Conservation (phyloP, 2,329 filamentous ascomycete genomes). For the Gliomastix tumulicola region DNA sequence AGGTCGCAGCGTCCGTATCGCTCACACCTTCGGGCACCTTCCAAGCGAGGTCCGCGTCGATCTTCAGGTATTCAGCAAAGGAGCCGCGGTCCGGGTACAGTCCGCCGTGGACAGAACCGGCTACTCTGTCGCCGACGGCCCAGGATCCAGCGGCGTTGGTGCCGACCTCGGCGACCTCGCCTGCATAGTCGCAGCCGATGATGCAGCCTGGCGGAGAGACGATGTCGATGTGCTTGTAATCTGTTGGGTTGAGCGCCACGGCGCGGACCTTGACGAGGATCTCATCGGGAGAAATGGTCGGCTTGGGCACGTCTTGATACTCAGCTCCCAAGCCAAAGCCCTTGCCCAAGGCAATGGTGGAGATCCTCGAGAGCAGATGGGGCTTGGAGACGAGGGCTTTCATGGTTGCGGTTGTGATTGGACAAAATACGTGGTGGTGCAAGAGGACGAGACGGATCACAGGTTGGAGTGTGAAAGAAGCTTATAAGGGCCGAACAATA, state of each 20-base stretch:
- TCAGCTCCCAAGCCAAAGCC: slow-evolving; percentile 1
- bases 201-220: slow-evolving; percentile 17
- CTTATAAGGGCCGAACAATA: too few relatives aligned
- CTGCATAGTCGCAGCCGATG: slow-evolving; percentile 21
- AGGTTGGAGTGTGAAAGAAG: too few relatives aligned
- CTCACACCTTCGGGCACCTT: slow-evolving; percentile 11
- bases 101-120: slow-evolving; percentile 15
- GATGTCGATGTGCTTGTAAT: slow-evolving; percentile 18
- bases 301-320: slow-evolving; percentile 4
- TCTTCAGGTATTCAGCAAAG: slow-evolving; percentile 17
- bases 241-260: slow-evolving; percentile 22
- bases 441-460: too few relatives aligned
- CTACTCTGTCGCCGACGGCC: slow-evolving; percentile 12
- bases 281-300: slow-evolving; percentile 8
- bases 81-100: slow-evolving; percentile 14
- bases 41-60: slow-evolving; percentile 13
- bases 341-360: slow-evolving; percentile 2
- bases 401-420: too few relatives aligned
- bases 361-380: neutral
- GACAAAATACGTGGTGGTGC: too few relatives aligned
- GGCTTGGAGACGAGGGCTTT: slow-evolving; percentile 8
- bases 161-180: slow-evolving; percentile 20
- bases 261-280: slow-evolving; percentile 18
- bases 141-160: slow-evolving; percentile 5
- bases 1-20: slow-evolving; percentile 17